Evolutionary conservation across 306 rosid species (phyloP).

Genomic region (Medicago ruthenica): DNA sequence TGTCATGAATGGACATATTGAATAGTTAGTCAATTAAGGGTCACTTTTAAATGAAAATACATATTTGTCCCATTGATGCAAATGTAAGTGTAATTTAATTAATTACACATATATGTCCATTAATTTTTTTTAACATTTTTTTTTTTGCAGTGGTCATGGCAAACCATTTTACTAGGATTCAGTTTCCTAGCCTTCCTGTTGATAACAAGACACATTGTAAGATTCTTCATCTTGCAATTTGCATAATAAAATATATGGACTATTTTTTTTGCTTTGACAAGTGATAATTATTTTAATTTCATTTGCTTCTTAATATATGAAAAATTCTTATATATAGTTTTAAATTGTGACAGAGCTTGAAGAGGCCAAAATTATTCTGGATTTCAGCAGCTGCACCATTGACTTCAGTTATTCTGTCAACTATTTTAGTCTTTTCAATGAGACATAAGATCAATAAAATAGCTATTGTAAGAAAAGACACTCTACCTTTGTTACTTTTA

Average conservation of each 20-base stretch:
- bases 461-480: conserved; percentile 62
- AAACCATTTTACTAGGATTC: conserved; percentile 76
- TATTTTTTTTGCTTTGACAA: neutral
- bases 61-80: conserved; percentile 8
- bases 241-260: neutral
- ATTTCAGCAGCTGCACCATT: conserved; percentile 93
- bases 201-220: conserved; percentile 81
- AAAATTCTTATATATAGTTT: conserved; percentile 29
- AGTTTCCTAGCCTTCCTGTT: conserved; percentile 70
- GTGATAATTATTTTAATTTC: neutral
- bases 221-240: conserved; percentile 37
- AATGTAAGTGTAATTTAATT: neutral
- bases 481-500: neutral
- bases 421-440: conserved; percentile 73
- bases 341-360: conserved; percentile 72
- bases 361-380: conserved; percentile 87
- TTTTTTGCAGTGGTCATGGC: conserved; percentile 93
- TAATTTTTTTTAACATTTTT: neutral
- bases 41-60: conserved; percentile 31
- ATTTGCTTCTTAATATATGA: conserved; percentile 30
- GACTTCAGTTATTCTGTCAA: conserved; percentile 85
- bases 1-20: conserved; percentile 18
- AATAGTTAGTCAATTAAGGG: conserved; percentile 31
- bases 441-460: conserved; percentile 57
- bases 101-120: neutral